phyloP scores from a whole-genome alignment of 352 stramenopile genomes.

The Phytophthora pseudosyringae region DNA sequence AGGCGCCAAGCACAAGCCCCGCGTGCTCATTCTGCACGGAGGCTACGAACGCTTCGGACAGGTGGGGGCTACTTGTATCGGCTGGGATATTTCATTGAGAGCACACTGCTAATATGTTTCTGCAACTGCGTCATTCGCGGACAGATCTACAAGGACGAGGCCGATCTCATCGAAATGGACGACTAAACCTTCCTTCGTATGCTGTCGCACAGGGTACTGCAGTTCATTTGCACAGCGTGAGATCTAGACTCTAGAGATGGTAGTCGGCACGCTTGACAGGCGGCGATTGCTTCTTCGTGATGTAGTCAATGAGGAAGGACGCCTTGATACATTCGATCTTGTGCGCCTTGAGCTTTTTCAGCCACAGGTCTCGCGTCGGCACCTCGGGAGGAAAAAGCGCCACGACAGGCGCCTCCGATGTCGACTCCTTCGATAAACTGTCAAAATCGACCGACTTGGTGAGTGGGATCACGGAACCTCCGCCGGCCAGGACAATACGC shows the following conservation, averaged over 20 bases:
- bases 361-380: slow-evolving; percentile 62
- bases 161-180: slow-evolving; percentile 50
- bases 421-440: slow-evolving; percentile 39
- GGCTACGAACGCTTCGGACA: slow-evolving; percentile 73
- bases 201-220: neutral
- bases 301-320: slow-evolving; percentile 85
- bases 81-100: slow-evolving; percentile 2
- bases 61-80: slow-evolving; percentile 33
- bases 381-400: slow-evolving; percentile 64
- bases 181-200: slow-evolving; percentile 8
- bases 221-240: slow-evolving; percentile 11
- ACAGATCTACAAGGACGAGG: slow-evolving; percentile 61
- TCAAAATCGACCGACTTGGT: slow-evolving; percentile 61
- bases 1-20: slow-evolving; percentile 49
- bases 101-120: slow-evolving; percentile 22
- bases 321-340: slow-evolving; percentile 80
- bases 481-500: slow-evolving; percentile 66
- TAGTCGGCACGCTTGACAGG: slow-evolving; percentile 61
- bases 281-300: slow-evolving; percentile 82
- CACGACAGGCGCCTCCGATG: slow-evolving; percentile 54
- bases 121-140: slow-evolving; percentile 25
- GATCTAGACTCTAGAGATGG: slow-evolving; percentile 40
- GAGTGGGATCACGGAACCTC: slow-evolving; percentile 66
- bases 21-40: slow-evolving; percentile 72
- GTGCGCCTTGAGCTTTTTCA: slow-evolving; percentile 74